Base-by-base conservation (phyloP, 805 yeast genomes). In the Wickerhamiella brachini region DNA sequence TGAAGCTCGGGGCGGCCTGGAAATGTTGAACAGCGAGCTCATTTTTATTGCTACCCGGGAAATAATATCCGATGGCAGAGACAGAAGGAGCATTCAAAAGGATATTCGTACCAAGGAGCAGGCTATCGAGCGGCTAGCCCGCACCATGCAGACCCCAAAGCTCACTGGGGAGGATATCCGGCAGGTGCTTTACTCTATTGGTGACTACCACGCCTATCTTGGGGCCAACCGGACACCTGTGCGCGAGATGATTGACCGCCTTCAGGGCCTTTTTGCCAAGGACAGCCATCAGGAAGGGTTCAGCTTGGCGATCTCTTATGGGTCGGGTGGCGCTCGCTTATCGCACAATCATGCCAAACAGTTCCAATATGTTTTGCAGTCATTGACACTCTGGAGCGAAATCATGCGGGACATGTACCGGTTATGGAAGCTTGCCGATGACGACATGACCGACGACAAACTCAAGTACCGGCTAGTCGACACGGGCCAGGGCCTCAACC, bases 401-500 rank as follows among this genome's bases (percentile, higher is more conserved):
- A 81, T 84, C 52, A 84, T 82, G 79, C 69, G 84, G 51, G 88
- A 85, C 54, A 81, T 84, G 84, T 79, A 82, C 57, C 77, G 75
- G 64, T 66, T 84, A 21, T 84, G 94, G 94, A 79, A 78, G 38
- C 71, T 80, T 37, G 87, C 90, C 0, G 94, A 84, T 60, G 76
- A 75, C 42, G 93, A 85, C 62, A 67, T 84, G 50, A 76, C 81
- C 57, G 72, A 77, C 54, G 60, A 66, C 5, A 60, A 60, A n/a
- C 68, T 69, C 22, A 57, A 68, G 10, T 84, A 85, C 59, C 73
- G 74, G 55, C 66, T 84, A 24, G 70, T 77, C 6, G 81, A 83
- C 49, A 84, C 93, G 0, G 94, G 93, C 2, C 94, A 84, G 65
- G 94, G 94, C 29, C 69, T 85, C 23, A 83, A 84, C 62, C 74